Conservation (phyloP, 352 stramenopile genomes). For the Globisporangium megalacanthum region DNA sequence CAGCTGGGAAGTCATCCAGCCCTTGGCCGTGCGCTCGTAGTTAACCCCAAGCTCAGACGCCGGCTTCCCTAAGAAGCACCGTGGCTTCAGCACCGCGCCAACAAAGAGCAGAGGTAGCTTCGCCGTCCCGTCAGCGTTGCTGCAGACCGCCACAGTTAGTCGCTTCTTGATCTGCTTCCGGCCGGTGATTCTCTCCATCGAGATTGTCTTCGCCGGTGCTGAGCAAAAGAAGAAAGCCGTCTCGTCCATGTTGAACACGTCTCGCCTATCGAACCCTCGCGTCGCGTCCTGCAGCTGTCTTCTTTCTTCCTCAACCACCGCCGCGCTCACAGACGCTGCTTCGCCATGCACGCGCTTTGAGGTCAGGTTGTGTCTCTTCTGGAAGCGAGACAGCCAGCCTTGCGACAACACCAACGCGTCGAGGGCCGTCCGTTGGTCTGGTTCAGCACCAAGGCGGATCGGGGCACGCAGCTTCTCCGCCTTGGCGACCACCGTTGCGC, state of each 20-base stretch:
- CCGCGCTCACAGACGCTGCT: neutral
- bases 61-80: neutral
- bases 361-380: neutral
- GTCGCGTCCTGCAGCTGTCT: neutral
- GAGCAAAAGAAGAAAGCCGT: neutral
- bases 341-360: neutral
- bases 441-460: neutral
- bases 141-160: neutral
- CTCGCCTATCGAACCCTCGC: neutral
- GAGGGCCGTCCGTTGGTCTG: neutral
- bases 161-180: neutral
- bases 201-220: neutral
- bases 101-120: neutral
- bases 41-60: neutral
- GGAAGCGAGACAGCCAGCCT: neutral
- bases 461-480: neutral
- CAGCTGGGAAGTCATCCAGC: too few species aligned
- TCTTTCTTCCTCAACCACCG: too few species aligned
- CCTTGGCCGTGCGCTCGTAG: neutral
- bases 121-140: neutral
- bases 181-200: neutral
- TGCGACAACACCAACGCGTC: neutral
- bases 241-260: conserved; percentile 1
- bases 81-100: neutral
- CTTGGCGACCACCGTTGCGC: neutral